Base-by-base conservation (phyloP, 257 asterid genomes). In the Solanum sitiens region DNA sequence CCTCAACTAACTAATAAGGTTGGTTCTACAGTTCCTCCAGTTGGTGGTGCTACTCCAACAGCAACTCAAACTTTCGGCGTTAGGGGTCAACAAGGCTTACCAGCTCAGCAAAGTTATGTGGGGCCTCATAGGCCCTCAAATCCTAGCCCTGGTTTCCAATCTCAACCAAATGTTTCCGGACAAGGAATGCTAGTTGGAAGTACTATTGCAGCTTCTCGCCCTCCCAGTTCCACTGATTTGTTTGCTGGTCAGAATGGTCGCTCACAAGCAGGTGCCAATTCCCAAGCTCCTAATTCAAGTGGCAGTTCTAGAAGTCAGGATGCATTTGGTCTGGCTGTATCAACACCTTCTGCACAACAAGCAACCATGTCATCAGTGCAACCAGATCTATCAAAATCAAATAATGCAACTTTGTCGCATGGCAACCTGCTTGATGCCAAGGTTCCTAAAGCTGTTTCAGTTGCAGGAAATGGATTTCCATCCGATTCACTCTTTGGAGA, bases 381-480 rank as follows among this genome's bases (percentile, higher is more conserved):
- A 87, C 87, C 95, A 90, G 89, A 92, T 88, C 91, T 92, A 39
- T 63, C 95, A 67, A 93, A 87, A 76, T 91, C 90, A 15, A 91
- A 87, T 89, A 93, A 89, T 92, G 53, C 90, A 23, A 86, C 89
- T 82, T 27, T 79, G 67, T 84, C 87, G 6, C 74, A 44, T 86
- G 89, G 86, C 84, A 86, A 91, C 90, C 94, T 91, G 88, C 94
- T 47, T 88, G 94, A 89, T 63, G 91, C 74, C 83, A 92, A 90
- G 84, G 93, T 89, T 82, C 85, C 91, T 42, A 95, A 86, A 89
- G 77, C 92, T 83, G 91, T 73, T 89, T 68, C 94, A 75, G 88
- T 93, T 35, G 47, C 93, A 50, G 98, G 94, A 90, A 95, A 95
- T 90, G 98, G 96, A 53, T 87, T 92, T 88, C 88, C 93, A 39